phyloP scores from a whole-genome alignment of 2,329 filamentous ascomycete genomes.

The Xylaria sp. region DNA sequence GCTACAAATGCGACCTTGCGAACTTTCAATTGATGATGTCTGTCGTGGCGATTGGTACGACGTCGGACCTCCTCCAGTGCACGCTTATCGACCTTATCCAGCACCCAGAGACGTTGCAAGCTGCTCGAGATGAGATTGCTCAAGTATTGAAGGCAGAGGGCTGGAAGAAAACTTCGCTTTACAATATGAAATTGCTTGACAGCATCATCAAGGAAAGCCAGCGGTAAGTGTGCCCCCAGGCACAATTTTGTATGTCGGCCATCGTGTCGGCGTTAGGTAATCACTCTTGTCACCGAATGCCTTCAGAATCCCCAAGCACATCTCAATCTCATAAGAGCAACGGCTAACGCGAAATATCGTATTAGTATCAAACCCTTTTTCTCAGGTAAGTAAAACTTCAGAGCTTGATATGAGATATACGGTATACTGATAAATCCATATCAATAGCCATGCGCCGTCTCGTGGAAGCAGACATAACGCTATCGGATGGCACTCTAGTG shows the following conservation, averaged over 20 bases:
- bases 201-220: slow-evolving; percentile 47
- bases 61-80: slow-evolving; percentile 41
- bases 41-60: slow-evolving; percentile 46
- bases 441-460: slow-evolving; percentile 31
- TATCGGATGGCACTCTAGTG: slow-evolving; percentile 33
- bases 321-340: background rate
- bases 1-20: slow-evolving; percentile 36
- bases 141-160: slow-evolving; percentile 29
- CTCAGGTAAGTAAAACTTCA: slow-evolving; percentile 26
- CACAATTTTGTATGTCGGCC: too few species aligned
- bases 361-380: slow-evolving; percentile 38
- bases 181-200: slow-evolving; percentile 44
- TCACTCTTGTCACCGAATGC: too few species aligned
- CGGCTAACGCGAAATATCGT: background rate
- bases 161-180: slow-evolving; percentile 36
- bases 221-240: background rate
- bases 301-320: background rate
- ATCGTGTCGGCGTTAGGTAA: too few species aligned
- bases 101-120: slow-evolving; percentile 48
- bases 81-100: slow-evolving; percentile 49
- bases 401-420: background rate
- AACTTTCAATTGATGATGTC: slow-evolving; percentile 40
- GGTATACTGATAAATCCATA: background rate
- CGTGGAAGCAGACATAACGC: slow-evolving; percentile 21
- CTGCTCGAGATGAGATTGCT: slow-evolving; percentile 51